These are phyloP conservation scores for Thelephora aurantiotincta DNA, from an alignment of 768 basidiomycete species.

Conservation along the genomic window DNA sequence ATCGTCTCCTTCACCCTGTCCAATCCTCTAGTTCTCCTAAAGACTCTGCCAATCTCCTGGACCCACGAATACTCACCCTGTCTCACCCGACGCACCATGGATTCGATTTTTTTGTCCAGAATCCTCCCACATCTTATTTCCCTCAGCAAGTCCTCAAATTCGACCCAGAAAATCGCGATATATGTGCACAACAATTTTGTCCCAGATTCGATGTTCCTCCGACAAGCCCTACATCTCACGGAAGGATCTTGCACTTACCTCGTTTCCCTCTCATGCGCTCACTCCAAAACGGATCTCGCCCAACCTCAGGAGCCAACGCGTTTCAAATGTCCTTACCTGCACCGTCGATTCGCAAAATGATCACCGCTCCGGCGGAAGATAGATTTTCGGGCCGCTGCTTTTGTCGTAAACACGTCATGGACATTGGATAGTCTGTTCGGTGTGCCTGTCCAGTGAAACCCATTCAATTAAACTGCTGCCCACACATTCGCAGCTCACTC, in stretches of 20 bases:
- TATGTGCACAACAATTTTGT: constrained; percentile 91
- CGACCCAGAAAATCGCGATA: constrained; percentile 78
- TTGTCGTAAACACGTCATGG: constrained; percentile 94
- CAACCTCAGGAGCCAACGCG: no score
- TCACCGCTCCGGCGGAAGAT: constrained; percentile 86
- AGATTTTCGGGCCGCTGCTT: constrained; percentile 99
- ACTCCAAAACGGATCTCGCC: no score
- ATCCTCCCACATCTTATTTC: no score
- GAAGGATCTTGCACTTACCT: constrained; percentile 87
- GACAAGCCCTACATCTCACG: constrained; percentile 93
- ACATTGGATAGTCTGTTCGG: constrained; percentile 98
- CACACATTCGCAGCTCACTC: not conserved
- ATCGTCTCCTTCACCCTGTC: constrained; percentile 31
- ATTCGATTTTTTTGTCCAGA: constrained; percentile 97
- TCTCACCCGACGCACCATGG: constrained; percentile 96
- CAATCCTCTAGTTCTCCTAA: constrained; percentile 15
- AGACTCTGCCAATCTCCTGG: constrained; percentile 20
- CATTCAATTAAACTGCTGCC: not conserved
- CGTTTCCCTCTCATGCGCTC: no score
- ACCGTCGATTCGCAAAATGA: constrained; percentile 15
- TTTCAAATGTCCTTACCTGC: constrained; percentile 76
- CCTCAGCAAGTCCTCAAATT: no score
- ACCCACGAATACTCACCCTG: constrained; percentile 65
- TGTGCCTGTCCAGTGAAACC: constrained; percentile 84
- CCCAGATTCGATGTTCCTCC: constrained; percentile 85